Percentiles rank a stretch among this genome's conserved stretches.
Conservation (phyloP, 371 early-diverging fungal genomes). For the Sporodiniella umbellata region DNA sequence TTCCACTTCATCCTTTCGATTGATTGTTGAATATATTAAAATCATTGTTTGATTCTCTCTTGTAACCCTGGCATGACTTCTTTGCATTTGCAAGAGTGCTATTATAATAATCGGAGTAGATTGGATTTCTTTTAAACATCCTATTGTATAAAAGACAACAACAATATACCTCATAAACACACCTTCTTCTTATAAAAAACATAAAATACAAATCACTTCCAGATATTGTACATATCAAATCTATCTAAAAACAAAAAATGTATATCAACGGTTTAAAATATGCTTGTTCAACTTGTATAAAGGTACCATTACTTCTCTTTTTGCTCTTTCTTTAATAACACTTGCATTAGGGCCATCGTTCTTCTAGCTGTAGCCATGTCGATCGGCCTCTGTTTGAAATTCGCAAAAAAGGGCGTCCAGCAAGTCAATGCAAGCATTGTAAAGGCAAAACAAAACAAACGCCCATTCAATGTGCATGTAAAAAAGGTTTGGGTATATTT, state of each 20-base stretch:
- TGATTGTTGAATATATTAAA: neutral
- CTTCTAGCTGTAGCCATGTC: slow-evolving; percentile 58
- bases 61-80: slow-evolving; percentile 25
- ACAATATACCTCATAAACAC: neutral
- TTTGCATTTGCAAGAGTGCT: slow-evolving; percentile 29
- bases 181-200: neutral
- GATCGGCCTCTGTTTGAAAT: slow-evolving; percentile 70
- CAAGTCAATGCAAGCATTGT: slow-evolving; percentile 77
- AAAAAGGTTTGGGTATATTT: slow-evolving; percentile 24
- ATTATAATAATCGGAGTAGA: slow-evolving; percentile 31
- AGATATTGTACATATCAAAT: neutral
- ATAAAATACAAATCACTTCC: neutral
- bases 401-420: slow-evolving; percentile 76
- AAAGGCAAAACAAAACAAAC: slow-evolving; percentile 72
- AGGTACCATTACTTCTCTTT: slow-evolving; percentile 15
- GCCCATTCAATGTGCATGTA: slow-evolving; percentile 72
- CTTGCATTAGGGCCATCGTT: slow-evolving; percentile 55
- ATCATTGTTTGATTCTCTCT: neutral
- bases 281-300: slow-evolving; percentile 38
- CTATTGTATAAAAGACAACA: neutral
- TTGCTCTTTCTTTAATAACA: neutral
- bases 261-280: slow-evolving; percentile 38
- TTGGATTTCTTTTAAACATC: slow-evolving; percentile 12
- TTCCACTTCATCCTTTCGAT: neutral
- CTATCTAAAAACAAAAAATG: slow-evolving; percentile 8